Evolutionary conservation across 495 filamentous ascomycete genomes (phyloP).

Genomic region (Jackrogersella minutella): DNA sequence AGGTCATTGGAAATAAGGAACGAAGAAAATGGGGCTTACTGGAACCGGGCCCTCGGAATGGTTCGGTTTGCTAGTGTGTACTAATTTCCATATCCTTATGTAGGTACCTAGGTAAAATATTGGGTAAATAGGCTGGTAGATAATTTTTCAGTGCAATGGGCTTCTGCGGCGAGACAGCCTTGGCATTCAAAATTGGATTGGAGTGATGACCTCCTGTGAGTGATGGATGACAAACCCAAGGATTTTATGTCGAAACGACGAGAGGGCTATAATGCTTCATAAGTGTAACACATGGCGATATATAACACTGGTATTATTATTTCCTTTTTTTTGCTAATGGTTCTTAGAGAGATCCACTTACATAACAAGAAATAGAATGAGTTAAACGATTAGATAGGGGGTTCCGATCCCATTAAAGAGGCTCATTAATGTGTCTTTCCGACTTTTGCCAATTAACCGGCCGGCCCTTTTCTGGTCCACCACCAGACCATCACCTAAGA

Average conservation of each 20-base stretch:
- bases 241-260: not conserved
- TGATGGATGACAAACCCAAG: not conserved
- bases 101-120: not conserved
- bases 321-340: not conserved
- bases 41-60: not conserved
- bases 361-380: conserved; percentile 20
- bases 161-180: too few species aligned
- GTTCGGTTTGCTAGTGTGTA: conserved; percentile 9
- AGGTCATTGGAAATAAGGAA: not conserved
- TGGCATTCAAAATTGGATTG: not conserved
- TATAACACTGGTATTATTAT: not conserved
- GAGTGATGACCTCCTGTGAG: too few species aligned
- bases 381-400: conserved; percentile 10
- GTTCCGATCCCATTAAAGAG: conserved; percentile 7
- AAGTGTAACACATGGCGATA: not conserved
- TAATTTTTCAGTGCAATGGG: too few species aligned
- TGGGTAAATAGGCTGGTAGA: too few species aligned
- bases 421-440: conserved; percentile 31
- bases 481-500: not conserved
- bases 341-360: not conserved
- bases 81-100: not conserved
- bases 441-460: conserved; percentile 40
- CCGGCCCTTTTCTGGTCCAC: conserved; percentile 37
- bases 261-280: conserved; percentile 4
- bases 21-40: not conserved